Evolutionary conservation across 345 rosid species (phyloP).

Genomic region (Brassica nigra): DNA sequence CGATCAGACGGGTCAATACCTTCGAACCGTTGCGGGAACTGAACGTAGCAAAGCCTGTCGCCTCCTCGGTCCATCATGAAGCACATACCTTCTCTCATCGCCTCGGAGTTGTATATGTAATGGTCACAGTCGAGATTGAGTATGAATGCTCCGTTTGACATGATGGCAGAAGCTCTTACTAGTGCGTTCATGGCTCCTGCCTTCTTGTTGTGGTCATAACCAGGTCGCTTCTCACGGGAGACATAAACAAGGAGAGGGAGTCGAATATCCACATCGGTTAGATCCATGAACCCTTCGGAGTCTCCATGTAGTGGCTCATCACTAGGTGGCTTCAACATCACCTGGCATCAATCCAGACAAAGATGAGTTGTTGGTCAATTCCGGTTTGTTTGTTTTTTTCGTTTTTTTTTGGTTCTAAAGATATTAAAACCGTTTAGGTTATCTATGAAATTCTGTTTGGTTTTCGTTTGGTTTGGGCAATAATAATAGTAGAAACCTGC

Average conservation of each 20-base stretch:
- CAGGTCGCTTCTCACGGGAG: constrained; percentile 98
- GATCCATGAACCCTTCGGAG: constrained; percentile 65
- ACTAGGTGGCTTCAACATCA: constrained; percentile 97
- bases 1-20: constrained; percentile 98
- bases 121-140: constrained; percentile 98
- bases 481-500: neutral
- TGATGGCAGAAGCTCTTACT: constrained; percentile 95
- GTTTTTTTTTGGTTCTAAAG: neutral
- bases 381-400: too few species aligned
- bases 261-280: constrained; percentile 87
- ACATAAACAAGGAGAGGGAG: constrained; percentile 96
- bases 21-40: constrained; percentile 98
- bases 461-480: neutral
- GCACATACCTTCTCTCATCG: constrained; percentile 97
- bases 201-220: constrained; percentile 98
- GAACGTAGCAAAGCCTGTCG: constrained; percentile 87
- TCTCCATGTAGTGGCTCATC: constrained; percentile 81
- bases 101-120: constrained; percentile 93
- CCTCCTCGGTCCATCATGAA: constrained; percentile 99
- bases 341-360: constrained; percentile 48
- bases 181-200: constrained; percentile 99
- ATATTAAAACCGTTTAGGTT: neutral
- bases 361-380: neutral
- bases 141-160: constrained; percentile 97
- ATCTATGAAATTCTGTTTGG: neutral